Percentiles rank a stretch among this genome's conserved stretches.
These are phyloP conservation scores for Rhizopogon salebrosus DNA, from an alignment of 768 basidiomycete genomes.

Conservation along the genomic window DNA sequence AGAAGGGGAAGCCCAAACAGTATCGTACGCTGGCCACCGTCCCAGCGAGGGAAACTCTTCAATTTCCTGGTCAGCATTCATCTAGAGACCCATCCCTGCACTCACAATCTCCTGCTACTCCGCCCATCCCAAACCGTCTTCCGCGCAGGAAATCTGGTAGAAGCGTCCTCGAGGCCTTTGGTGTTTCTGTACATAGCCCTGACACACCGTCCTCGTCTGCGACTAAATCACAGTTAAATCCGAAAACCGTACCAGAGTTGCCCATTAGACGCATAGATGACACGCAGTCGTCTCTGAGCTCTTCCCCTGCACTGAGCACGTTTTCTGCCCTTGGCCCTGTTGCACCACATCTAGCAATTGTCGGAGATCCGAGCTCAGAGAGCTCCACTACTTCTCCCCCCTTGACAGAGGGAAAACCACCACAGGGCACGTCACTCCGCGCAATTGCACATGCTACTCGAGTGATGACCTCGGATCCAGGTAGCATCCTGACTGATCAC, in stretches of 20 bases:
- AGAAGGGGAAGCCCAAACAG: conserved; percentile 39
- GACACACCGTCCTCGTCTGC: conserved; percentile 22
- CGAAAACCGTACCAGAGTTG: background rate
- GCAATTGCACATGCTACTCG: conserved; percentile 81
- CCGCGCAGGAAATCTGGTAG: conserved; percentile 43
- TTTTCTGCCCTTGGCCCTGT: conserved; percentile 14
- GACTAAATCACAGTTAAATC: conserved; percentile 18
- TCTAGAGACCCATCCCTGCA: conserved; percentile 20
- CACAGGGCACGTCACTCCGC: conserved; percentile 62
- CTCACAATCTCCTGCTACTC: conserved; percentile 9
- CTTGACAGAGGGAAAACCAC: conserved; percentile 23
- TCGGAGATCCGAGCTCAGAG: conserved; percentile 18
- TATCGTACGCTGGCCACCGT: conserved; percentile 15
- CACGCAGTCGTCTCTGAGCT: conserved; percentile 5
- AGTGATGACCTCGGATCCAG: conserved; percentile 79
- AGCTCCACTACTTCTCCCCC: conserved; percentile 24
- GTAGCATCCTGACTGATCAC: conserved; percentile 68
- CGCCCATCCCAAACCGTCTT: conserved; percentile 6
- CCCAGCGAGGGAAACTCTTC: conserved; percentile 16
- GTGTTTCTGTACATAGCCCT: conserved; percentile 63
- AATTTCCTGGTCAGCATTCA: conserved; percentile 12
- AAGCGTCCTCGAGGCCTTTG: conserved; percentile 69
- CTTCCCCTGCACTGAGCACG: conserved; percentile 16
- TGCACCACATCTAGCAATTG: conserved; percentile 25
- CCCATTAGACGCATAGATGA: conserved; percentile 7